Evolutionary conservation across 257 asterid species (phyloP).

Genomic region (Perilla frutescens): DNA sequence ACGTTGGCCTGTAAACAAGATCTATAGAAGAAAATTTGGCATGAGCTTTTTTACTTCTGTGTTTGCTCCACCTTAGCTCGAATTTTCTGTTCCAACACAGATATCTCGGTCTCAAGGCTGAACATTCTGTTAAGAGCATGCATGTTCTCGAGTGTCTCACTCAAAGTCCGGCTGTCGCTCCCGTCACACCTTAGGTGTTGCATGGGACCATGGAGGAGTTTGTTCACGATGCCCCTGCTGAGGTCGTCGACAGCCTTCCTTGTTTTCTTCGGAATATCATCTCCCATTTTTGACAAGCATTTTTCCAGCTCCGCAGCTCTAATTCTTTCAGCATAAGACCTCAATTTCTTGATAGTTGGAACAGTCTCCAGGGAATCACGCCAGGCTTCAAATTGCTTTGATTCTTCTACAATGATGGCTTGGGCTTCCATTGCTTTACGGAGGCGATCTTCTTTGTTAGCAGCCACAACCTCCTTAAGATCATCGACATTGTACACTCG

Average conservation of each 20-base stretch:
- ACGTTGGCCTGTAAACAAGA: slow-evolving; percentile 32
- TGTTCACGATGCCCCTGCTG: slow-evolving; percentile 88
- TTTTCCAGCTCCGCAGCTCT: slow-evolving; percentile 87
- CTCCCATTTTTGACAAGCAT: slow-evolving; percentile 94
- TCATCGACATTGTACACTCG: slow-evolving; percentile 92
- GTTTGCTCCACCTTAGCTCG: slow-evolving; percentile 86
- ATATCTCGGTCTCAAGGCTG: slow-evolving; percentile 79
- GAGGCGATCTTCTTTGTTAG: slow-evolving; percentile 85
- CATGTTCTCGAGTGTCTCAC: slow-evolving; percentile 95
- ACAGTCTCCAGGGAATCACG: slow-evolving; percentile 88
- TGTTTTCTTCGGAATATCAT: slow-evolving; percentile 78
- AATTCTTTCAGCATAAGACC: slow-evolving; percentile 89
- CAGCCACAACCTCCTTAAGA: slow-evolving; percentile 93
- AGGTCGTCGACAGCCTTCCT: slow-evolving; percentile 88
- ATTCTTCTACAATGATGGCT: slow-evolving; percentile 78
- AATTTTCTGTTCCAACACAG: slow-evolving; percentile 86
- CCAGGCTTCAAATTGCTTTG: slow-evolving; percentile 92
- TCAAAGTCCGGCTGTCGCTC: slow-evolving; percentile 84
- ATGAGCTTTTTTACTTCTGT: slow-evolving; percentile 48
- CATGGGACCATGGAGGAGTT: slow-evolving; percentile 97
- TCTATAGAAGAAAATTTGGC: not conserved
- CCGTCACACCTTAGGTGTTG: slow-evolving; percentile 98
- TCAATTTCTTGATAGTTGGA: slow-evolving; percentile 91
- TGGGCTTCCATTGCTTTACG: slow-evolving; percentile 97
- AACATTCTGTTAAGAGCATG: slow-evolving; percentile 94